Evolutionary conservation across 306 rosid genomes (phyloP).

Genomic region (Begonia masoniana): DNA sequence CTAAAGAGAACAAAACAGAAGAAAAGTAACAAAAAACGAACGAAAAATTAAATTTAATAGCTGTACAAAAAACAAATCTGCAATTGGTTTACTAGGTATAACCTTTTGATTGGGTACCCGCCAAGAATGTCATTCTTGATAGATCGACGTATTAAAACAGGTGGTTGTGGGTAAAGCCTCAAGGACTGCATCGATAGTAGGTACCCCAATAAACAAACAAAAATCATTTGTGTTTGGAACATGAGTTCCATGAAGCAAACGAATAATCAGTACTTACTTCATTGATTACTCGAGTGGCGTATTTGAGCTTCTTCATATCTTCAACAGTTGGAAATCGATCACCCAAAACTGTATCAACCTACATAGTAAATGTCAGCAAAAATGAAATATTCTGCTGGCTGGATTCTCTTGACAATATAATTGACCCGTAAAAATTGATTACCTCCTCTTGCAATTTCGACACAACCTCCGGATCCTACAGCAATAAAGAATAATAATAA

Average conservation of each 20-base stretch:
- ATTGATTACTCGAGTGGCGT: constrained; percentile 87
- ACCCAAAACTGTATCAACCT: constrained; percentile 82
- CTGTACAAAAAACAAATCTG: no score
- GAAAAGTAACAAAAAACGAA: no score
- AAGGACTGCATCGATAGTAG: constrained; percentile 44
- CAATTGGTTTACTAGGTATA: constrained; percentile 8
- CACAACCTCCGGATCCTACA: constrained; percentile 79
- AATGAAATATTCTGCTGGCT: no score
- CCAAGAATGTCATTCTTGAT: constrained; percentile 65
- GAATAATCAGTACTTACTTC: constrained; percentile 42
- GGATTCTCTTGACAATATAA: no score
- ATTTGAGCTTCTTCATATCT: constrained; percentile 89
- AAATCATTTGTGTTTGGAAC: background rate
- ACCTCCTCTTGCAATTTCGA: constrained; percentile 97
- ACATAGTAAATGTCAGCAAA: background rate
- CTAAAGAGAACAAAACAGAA: no score
- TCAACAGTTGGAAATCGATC: constrained; percentile 82
- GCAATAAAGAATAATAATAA: no score
- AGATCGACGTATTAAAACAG: constrained; percentile 92
- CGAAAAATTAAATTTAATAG: no score
- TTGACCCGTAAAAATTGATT: constrained; percentile 2
- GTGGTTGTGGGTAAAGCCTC: constrained; percentile 99
- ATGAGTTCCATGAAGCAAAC: background rate
- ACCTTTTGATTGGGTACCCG: constrained; percentile 72
- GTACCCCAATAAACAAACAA: constrained; percentile 1